Base-by-base conservation (phyloP, 1,139 yeast species). In the Pneumocystis canis region DNA sequence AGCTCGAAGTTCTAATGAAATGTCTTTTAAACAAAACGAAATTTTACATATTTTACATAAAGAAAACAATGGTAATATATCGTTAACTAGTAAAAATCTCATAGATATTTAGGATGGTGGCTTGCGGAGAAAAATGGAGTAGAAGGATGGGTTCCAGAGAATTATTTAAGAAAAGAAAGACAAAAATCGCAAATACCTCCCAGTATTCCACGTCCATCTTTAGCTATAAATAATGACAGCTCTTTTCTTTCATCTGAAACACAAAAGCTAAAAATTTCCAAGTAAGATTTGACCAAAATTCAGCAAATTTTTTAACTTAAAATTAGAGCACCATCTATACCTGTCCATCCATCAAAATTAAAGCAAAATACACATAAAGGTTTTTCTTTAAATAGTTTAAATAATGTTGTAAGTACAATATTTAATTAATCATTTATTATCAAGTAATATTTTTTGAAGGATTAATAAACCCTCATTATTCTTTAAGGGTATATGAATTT, bases 111-210 rank as follows among this genome's bases (percentile, higher is more conserved):
- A 57, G 59, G 66, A n/a, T 65, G 66, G 66, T 65, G 66, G 66
- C 63, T 65, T n/a, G 66, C 64, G 3, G 33, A 47, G 20, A 54
- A 58, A 37, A 60, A 65, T 30, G 63, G 68, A 1, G 81, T 78
- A 64, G 95, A 90, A 73, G 99, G 98, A 2, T 94, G 98, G 98
- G 92, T 95, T 11, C 99, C 99, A 14, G 85, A 94, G 39, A 87
- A 94, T 28, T 94, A 90, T 72, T 82, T 92, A 70, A 84, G 82
- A 63, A 87, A 85, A 70, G 81, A 81, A 72, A 37, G 16, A 14
- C 40, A n/a, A 5, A 14, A n/a, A 47, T 6, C 30, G 11, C 16
- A 47, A 25, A 25, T 25, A 25, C 54, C 14, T 25, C 25, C 25
- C 11, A 18, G 16, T 25, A 25, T 11, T 14, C 20, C 25, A n/a